phyloP scores from a whole-genome alignment of 495 filamentous ascomycete species.

The Venustampulla echinocandica region DNA sequence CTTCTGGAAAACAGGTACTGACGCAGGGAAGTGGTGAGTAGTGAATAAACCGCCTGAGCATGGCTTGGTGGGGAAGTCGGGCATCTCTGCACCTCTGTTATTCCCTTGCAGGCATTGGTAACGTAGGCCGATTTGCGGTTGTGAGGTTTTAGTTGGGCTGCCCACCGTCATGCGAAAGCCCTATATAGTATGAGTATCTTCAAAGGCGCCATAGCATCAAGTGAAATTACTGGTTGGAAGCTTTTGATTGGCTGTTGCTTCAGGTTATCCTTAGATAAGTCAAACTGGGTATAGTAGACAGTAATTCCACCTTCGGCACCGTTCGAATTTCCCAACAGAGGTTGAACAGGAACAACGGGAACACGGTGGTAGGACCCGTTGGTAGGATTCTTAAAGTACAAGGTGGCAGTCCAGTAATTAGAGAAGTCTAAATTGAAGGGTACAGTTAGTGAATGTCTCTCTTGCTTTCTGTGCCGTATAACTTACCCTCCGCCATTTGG shows the following conservation, averaged over 20 bases:
- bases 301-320: slow-evolving; percentile 42
- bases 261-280: slow-evolving; percentile 33
- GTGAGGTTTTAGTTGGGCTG: slow-evolving; percentile 28
- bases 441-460: not conserved
- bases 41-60: slow-evolving; percentile 42
- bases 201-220: not conserved
- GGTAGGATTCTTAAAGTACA: slow-evolving; percentile 40
- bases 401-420: slow-evolving; percentile 30
- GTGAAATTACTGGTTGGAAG: slow-evolving; percentile 35
- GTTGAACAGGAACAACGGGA: slow-evolving; percentile 33
- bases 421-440: slow-evolving; percentile 29
- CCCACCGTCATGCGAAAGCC: slow-evolving; percentile 49
- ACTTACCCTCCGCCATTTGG: slow-evolving; percentile 29
- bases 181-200: slow-evolving; percentile 22
- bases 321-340: slow-evolving; percentile 26
- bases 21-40: slow-evolving; percentile 46
- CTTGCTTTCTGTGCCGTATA: not conserved
- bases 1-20: slow-evolving; percentile 14
- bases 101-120: slow-evolving; percentile 39
- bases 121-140: slow-evolving; percentile 33
- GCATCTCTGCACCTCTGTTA: slow-evolving; percentile 35
- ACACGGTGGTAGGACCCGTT: slow-evolving; percentile 42
- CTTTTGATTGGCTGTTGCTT: slow-evolving; percentile 34
- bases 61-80: slow-evolving; percentile 36
- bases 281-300: slow-evolving; percentile 40